Percentiles rank a stretch among this genome's conserved stretches.
These are phyloP conservation scores for Ophiosphaerella korrae DNA, from an alignment of 2,329 filamentous ascomycete species.

Conservation along the genomic window DNA sequence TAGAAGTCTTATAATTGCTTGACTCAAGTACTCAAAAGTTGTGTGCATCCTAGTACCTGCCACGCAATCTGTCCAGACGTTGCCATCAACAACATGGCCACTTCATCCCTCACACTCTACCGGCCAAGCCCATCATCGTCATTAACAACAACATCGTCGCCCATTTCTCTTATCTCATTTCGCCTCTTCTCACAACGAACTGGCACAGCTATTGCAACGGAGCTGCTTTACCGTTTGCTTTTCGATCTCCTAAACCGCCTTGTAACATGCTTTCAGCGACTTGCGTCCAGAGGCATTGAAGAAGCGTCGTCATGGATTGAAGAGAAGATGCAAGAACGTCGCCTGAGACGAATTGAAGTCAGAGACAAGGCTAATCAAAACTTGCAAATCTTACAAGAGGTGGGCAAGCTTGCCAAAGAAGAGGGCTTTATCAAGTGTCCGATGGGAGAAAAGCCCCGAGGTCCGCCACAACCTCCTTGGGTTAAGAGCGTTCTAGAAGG, in stretches of 20 bases:
- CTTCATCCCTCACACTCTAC: slow-evolving; percentile 19
- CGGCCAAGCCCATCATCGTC: slow-evolving; percentile 3
- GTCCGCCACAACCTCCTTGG: slow-evolving; percentile 28
- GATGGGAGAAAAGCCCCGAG: slow-evolving; percentile 9
- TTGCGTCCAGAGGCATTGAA: slow-evolving; percentile 30
- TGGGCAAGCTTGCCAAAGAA: slow-evolving; percentile 20
- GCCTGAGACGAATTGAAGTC: slow-evolving; percentile 6
- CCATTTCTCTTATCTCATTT: slow-evolving; percentile 16
- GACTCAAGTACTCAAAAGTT: neutral
- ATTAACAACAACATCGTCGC: slow-evolving; percentile 4
- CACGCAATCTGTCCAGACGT: neutral
- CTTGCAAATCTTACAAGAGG: slow-evolving; percentile 26
- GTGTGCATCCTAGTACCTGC: neutral
- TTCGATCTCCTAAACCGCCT: slow-evolving; percentile 35
- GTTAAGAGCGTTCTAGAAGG: slow-evolving; percentile 30
- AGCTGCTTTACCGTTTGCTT: slow-evolving; percentile 39
- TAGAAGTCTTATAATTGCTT: neutral
- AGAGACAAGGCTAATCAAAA: neutral
- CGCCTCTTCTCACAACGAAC: slow-evolving; percentile 23
- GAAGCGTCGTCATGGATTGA: slow-evolving; percentile 32
- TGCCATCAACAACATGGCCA: slow-evolving; percentile 13
- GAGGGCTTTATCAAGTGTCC: slow-evolving; percentile 31
- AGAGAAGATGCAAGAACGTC: slow-evolving; percentile 23
- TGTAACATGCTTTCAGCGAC: slow-evolving; percentile 26
- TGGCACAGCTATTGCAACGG: slow-evolving; percentile 34